Evolutionary conservation across 31 red algal genomes (phyloP).

Genomic region (Odonthalia washingtoniensis): DNA sequence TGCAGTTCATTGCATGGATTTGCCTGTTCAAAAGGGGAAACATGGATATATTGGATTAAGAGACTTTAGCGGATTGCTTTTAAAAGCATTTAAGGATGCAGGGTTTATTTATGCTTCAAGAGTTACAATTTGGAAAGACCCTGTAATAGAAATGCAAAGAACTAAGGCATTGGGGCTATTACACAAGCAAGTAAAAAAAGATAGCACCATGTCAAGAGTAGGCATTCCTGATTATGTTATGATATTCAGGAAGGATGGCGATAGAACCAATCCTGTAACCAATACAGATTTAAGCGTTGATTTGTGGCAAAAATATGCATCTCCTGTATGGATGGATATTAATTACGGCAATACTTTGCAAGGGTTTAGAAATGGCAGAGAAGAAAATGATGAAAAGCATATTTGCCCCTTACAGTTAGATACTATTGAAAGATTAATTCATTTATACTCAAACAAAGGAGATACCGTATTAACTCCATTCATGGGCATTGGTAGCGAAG

Average conservation of each 20-base stretch:
- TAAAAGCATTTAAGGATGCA: background rate
- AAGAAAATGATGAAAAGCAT: conserved; percentile 9
- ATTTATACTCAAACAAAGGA: conserved; percentile 5
- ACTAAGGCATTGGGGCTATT: background rate
- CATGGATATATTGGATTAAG: background rate
- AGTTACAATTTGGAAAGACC: background rate
- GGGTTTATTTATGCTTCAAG: background rate
- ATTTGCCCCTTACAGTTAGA: conserved; percentile 16
- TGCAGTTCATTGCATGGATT: conserved; percentile 2
- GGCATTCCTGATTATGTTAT: conserved; percentile 15
- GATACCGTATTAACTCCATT: conserved; percentile 4
- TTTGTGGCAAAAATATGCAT: background rate
- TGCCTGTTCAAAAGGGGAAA: background rate
- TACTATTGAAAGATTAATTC: background rate
- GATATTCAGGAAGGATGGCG: background rate
- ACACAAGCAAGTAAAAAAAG: conserved; percentile 1
- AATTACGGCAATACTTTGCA: background rate
- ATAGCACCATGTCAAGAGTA: conserved; percentile 3
- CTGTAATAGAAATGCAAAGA: background rate
- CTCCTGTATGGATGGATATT: conserved; percentile 1
- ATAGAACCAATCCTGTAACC: conserved; percentile 8
- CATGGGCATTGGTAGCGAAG: background rate
- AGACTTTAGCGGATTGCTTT: background rate
- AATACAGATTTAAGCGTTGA: conserved; percentile 9
- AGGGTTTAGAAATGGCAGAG: background rate